phyloP scores from a whole-genome alignment of 163 green algal genomes.

The Scenedesmus sp. region DNA sequence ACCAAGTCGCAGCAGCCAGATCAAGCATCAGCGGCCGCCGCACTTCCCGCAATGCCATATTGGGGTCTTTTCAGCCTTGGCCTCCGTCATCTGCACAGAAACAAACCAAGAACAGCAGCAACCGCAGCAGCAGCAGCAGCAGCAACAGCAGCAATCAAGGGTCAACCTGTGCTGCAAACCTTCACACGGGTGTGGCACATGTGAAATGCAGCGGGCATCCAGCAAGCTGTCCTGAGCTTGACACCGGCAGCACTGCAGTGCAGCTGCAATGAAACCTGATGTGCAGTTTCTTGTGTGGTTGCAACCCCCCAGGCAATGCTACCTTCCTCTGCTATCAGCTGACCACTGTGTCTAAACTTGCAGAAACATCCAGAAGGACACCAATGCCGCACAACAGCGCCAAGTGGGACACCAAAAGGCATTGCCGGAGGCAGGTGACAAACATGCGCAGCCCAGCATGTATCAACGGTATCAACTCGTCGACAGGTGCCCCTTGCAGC shows the following conservation, averaged over 20 bases:
- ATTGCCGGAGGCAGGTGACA: neutral
- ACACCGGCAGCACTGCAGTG: no score
- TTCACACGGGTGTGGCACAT: constrained; percentile 13
- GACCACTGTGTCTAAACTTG: no score
- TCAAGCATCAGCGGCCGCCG: neutral
- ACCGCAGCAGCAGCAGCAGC: neutral
- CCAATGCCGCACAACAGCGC: no score
- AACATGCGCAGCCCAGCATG: neutral
- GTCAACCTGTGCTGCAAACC: neutral
- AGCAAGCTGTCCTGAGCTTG: neutral
- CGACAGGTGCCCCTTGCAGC: neutral
- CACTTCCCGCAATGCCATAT: constrained; percentile 82
- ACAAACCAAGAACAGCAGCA: no score
- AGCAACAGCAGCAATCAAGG: neutral
- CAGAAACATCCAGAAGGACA: no score
- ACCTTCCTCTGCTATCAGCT: no score
- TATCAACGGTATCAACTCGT: neutral
- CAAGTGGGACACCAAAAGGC: neutral
- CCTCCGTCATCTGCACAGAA: constrained; percentile 78
- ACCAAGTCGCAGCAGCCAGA: neutral
- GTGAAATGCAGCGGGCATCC: neutral
- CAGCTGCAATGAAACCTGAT: no score
- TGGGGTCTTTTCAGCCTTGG: constrained; percentile 72
- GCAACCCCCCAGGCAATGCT: no score
- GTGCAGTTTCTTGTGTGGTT: no score